Evolutionary conservation across 2,329 filamentous ascomycete species (phyloP).

Genomic region (Stagonosporopsis chrysanthemi): DNA sequence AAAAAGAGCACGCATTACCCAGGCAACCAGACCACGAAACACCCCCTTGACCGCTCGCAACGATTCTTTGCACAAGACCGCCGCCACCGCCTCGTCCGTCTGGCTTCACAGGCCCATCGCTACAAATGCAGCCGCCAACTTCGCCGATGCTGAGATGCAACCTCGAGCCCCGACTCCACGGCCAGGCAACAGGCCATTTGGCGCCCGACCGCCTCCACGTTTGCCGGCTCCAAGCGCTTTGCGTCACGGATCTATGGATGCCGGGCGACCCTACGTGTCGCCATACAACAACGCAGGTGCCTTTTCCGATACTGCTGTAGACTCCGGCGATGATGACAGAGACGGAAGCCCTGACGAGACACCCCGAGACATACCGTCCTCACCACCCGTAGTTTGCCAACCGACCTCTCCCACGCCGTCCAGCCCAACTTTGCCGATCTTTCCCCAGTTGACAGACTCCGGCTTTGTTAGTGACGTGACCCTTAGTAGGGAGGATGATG

Average conservation of each 20-base stretch:
- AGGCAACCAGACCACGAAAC: constrained; percentile 75
- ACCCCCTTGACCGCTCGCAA: constrained; percentile 74
- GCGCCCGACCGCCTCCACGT: constrained; percentile 40
- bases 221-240: constrained; percentile 57
- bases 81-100: constrained; percentile 87
- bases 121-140: constrained; percentile 56
- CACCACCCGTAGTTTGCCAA: constrained; percentile 74
- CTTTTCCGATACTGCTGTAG: constrained; percentile 54
- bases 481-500: constrained; percentile 70
- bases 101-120: constrained; percentile 80
- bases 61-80: constrained; percentile 86
- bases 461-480: constrained; percentile 85
- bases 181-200: constrained; percentile 58
- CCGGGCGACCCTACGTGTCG: constrained; percentile 39
- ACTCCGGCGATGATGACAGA: constrained; percentile 58
- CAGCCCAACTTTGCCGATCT: constrained; percentile 73
- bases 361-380: constrained; percentile 85
- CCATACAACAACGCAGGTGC: constrained; percentile 44
- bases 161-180: constrained; percentile 80
- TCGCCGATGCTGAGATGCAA: constrained; percentile 70
- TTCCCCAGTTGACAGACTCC: constrained; percentile 69
- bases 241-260: constrained; percentile 67
- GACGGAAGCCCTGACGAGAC: constrained; percentile 63
- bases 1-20: constrained; percentile 81
- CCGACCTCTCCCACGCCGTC: constrained; percentile 73